Conservation (phyloP, 441 rosid genomes). For the Geranium incanum region DNA sequence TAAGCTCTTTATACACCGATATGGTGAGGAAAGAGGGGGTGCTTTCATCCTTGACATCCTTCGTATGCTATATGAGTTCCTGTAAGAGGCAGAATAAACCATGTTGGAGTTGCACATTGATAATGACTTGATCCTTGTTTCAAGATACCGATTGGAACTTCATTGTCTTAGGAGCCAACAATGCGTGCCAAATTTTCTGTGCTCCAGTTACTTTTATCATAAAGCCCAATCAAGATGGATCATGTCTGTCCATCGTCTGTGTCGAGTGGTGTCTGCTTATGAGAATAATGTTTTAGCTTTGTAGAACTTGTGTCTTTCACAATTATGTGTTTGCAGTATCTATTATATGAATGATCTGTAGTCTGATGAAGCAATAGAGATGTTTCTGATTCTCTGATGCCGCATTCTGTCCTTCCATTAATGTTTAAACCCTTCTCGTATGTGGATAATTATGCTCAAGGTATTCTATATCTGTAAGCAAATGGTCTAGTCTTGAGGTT, state of each 20-base stretch:
- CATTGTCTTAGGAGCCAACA: not conserved
- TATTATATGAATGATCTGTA: not conserved
- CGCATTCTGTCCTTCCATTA: not conserved
- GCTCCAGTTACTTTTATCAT: not conserved
- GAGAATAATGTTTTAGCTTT: not conserved
- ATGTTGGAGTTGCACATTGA: not conserved
- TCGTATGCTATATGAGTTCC: not conserved
- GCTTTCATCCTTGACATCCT: not conserved
- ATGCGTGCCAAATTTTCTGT: not conserved
- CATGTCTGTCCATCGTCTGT: not conserved
- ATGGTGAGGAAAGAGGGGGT: not conserved
- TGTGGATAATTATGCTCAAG: not conserved
- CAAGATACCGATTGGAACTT: not conserved
- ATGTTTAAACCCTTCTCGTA: conserved; percentile 5
- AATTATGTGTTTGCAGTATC: conserved; percentile 1
- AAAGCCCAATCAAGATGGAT: not conserved
- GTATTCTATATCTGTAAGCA: not conserved
- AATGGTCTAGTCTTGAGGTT: conserved; percentile 5
- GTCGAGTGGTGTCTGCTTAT: not conserved
- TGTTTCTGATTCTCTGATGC: not conserved
- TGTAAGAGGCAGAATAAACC: not conserved
- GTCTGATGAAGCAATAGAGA: conserved; percentile 4
- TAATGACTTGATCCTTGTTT: not conserved
- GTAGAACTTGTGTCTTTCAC: not conserved
- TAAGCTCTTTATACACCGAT: not conserved